Base-by-base conservation (phyloP, 2,329 filamentous ascomycete genomes). In the Fusarium kyushuense region DNA sequence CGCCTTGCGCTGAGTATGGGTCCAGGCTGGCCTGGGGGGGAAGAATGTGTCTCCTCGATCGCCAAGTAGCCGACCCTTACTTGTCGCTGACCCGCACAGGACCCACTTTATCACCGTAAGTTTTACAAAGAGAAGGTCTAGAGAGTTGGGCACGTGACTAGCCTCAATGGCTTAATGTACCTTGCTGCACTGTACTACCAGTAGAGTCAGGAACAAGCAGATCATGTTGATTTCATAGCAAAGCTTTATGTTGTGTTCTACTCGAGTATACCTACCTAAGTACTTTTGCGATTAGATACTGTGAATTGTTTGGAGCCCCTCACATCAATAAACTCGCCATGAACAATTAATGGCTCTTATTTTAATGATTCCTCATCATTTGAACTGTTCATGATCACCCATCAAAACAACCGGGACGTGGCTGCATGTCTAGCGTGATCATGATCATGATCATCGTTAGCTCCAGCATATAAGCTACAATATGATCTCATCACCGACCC, bases 1-100 rank as follows among this genome's bases (percentile, higher is more conserved):
- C 74, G 74, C 71, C 55, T 58, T 61, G 56, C 58, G 48, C 57
- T 60, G 54, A 40, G 57, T 40, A 55, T 41, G 35, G 16, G 54
- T 71, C 74, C 72, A 69, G 72, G 66, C 57, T 40, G 23, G 43
- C 71, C 74, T 72, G 70, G 72, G 68, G 65, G 51, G 74, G 73
- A 78, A 79, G 77, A 78, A 76, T 78, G 77, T 80, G 79, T 79
- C 76, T 78, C 74, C 77, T 78, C 74, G 76, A 78, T 78, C 73
- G 71, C 74, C 74, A 74, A 71, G 69, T 71, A 73, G 53, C 61
- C 60, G 52, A 73, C 61, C 61, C 60, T 64, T 53, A 63, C 72
- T 75, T 72, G 66, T 70, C 65, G 64, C 69, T 68, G 65, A 67
- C 63, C 64, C 52, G 69, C 63, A 46, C 70, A 58, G 65, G 69